phyloP scores from a whole-genome alignment of 2,329 filamentous ascomycete species.

The Cyphellophora attinorum region DNA sequence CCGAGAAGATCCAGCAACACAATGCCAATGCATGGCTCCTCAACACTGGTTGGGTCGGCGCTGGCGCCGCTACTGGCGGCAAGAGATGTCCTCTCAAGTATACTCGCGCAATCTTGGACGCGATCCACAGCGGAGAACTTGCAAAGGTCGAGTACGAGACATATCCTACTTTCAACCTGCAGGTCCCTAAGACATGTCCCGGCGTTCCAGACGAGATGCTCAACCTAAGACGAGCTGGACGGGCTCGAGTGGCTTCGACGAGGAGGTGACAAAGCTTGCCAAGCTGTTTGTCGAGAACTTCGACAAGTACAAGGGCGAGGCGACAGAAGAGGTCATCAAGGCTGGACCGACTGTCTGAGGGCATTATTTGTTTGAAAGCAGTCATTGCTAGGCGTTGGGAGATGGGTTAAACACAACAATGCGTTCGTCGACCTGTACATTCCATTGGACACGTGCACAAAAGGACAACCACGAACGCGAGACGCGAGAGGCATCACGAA shows the following conservation, averaged over 20 bases:
- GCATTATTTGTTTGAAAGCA: background rate
- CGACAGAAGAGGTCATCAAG: slow-evolving; percentile 66
- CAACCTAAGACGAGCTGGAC: slow-evolving; percentile 91
- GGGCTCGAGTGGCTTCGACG: slow-evolving; percentile 68
- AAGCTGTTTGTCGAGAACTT: slow-evolving; percentile 93
- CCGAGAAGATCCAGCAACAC: slow-evolving; percentile 93
- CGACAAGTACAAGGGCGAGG: slow-evolving; percentile 82
- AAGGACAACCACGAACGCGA: slow-evolving; percentile 17
- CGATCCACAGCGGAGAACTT: slow-evolving; percentile 94
- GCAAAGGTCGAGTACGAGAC: slow-evolving; percentile 87
- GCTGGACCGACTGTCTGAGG: slow-evolving; percentile 29
- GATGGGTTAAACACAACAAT: background rate
- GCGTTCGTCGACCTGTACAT: slow-evolving; percentile 1
- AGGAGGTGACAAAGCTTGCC: slow-evolving; percentile 84
- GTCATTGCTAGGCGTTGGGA: background rate
- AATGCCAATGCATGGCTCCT: slow-evolving; percentile 95
- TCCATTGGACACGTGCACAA: no score
- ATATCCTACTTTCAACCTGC: slow-evolving; percentile 94
- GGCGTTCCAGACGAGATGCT: slow-evolving; percentile 84
- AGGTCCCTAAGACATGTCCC: slow-evolving; percentile 85
- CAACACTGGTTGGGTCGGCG: slow-evolving; percentile 96
- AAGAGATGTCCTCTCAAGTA: slow-evolving; percentile 98
- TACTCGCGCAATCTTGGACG: slow-evolving; percentile 94
- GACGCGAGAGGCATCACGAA: slow-evolving; percentile 19
- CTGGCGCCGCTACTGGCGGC: slow-evolving; percentile 79